Conservation (phyloP, 805 yeast species). For the Candida lessepsii region DNA sequence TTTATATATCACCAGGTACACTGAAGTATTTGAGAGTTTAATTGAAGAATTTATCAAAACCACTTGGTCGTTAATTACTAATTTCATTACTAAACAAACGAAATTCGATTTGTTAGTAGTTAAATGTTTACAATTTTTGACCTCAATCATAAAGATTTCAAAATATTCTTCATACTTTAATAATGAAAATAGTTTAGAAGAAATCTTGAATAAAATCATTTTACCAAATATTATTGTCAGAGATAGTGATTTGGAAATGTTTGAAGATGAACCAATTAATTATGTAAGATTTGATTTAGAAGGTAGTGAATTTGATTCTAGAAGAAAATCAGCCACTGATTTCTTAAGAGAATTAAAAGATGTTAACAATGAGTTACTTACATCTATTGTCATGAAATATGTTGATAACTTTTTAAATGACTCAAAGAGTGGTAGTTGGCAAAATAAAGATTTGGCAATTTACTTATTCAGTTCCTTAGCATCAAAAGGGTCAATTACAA, state of each 20-base stretch:
- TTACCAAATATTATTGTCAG: constrained; percentile 86
- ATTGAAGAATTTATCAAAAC: constrained; percentile 77
- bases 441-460: constrained; percentile 80
- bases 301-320: constrained; percentile 89
- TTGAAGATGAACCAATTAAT: constrained; percentile 96
- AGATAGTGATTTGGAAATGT: constrained; percentile 84
- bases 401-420: constrained; percentile 65
- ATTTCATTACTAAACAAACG: constrained; percentile 61
- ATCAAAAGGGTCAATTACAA: constrained; percentile 84
- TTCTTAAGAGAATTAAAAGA: constrained; percentile 84
- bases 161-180: constrained; percentile 66
- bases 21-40: constrained; percentile 82
- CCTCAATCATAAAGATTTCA: constrained; percentile 73
- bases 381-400: constrained; percentile 70
- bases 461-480: constrained; percentile 88
- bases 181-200: constrained; percentile 58
- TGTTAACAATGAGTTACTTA: constrained; percentile 69
- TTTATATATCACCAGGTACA: constrained; percentile 85
- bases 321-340: constrained; percentile 92
- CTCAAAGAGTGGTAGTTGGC: constrained; percentile 55
- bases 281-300: constrained; percentile 90
- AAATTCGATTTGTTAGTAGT: constrained; percentile 85
- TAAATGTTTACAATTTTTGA: constrained; percentile 74
- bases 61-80: constrained; percentile 71
- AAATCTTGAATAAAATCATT: constrained; percentile 77